Base-by-base conservation (phyloP, 495 filamentous ascomycete species). In the Corynascus novoguineensis region DNA sequence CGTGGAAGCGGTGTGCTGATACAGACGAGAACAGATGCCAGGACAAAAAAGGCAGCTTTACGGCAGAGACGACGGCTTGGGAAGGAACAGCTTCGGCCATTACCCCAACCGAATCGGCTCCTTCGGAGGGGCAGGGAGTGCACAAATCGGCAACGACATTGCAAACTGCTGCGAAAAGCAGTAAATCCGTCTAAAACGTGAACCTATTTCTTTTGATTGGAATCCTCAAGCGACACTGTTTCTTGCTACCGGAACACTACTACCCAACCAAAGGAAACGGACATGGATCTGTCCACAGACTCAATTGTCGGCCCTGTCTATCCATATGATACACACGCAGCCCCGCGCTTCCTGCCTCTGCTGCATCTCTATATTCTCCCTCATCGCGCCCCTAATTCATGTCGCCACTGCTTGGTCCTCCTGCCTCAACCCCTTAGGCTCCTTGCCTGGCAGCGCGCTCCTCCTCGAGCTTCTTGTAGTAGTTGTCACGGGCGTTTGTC, bases 11-110 rank as follows among this genome's bases (percentile, higher is more conserved):
- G 15, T 17, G 22, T 37, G 56, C 47, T 58, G 25, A 57, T 31
- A 25, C 51, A 62, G 32, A n/a, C n/a, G n/a, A 27, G 17, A 56
- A 25, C 29, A 96, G 90, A 53, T 95, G 90, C 72, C 80, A 81
- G 28, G 82, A 83, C 64, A 84, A 79, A 53, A 75, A 78, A 9
- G 75, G 75, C 15, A 72, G 22, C 17, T 83, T 92, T 68, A 87
- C 79, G 59, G 86, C 91, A 10, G 90, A 96, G 71, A 95, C 89
- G 24, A 95, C 89, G 22, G 74, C 79, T 47, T 92, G 87, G 87
- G 88, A 93, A 66, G 72, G 66, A 47, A 63, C 58, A 11, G 55
- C 60, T 17, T 32, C 54, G 6, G 32, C 40, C 10, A 34, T 42
- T 7, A n/a, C 53, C 50, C 11, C 48, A 11, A 21, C 52, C 11